phyloP scores from a whole-genome alignment of 2,329 filamentous ascomycete genomes.

The Scedosporium aurantiacum region DNA sequence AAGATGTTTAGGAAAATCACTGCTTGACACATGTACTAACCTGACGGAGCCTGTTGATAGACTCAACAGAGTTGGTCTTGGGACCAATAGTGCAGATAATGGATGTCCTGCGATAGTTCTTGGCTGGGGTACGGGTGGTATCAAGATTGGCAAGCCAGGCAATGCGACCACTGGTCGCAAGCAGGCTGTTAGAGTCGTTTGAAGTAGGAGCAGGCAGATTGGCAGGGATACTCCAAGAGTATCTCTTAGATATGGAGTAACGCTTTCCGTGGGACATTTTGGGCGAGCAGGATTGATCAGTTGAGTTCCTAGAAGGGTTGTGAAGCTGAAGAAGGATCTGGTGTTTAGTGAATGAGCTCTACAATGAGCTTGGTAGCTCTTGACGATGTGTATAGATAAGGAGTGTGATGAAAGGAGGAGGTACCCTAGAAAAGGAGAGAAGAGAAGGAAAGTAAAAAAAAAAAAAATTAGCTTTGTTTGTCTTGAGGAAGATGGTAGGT shows the following conservation, averaged over 20 bases:
- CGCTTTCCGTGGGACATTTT: constrained; percentile 4
- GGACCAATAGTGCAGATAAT: constrained; percentile 99
- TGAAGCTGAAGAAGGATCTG: neutral
- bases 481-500: neutral
- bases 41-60: constrained; percentile 85
- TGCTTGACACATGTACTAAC: constrained; percentile 8
- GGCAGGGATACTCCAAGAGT: constrained; percentile 3
- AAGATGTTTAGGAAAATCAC: neutral
- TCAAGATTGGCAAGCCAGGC: constrained; percentile 63
- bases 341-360: no score
- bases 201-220: neutral
- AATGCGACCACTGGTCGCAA: constrained; percentile 24
- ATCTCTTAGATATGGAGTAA: constrained; percentile 7
- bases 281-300: neutral
- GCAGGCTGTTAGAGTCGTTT: constrained; percentile 4
- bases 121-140: constrained; percentile 76
- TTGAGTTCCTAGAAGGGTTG: neutral
- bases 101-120: constrained; percentile 89
- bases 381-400: no score
- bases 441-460: neutral
- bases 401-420: neutral
- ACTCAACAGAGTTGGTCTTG: constrained; percentile 97
- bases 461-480: neutral
- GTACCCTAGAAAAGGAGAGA: neutral
- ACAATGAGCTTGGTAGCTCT: no score